Evolutionary conservation across 2,329 filamentous ascomycete species (phyloP).

Genomic region (Penicillium sp.): DNA sequence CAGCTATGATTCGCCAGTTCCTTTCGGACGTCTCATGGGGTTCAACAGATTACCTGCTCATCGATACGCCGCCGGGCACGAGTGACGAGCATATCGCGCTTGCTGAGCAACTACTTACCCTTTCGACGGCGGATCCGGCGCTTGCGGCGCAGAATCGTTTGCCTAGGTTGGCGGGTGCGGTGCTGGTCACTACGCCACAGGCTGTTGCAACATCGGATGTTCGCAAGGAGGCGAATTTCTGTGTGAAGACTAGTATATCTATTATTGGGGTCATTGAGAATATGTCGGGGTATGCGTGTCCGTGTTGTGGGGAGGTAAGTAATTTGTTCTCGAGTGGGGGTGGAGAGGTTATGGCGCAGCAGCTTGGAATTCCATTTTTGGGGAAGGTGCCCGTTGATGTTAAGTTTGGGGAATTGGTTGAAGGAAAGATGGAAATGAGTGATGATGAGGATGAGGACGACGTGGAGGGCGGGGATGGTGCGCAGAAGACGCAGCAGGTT

Average conservation of each 20-base stretch:
- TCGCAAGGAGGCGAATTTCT: conserved; percentile 92
- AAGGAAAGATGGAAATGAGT: conserved; percentile 51
- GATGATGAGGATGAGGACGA: conserved; percentile 28
- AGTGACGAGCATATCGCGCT: conserved; percentile 97
- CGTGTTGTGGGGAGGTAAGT: conserved; percentile 75
- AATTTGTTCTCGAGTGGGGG: conserved; percentile 92
- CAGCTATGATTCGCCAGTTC: conserved; percentile 97
- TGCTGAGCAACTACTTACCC: conserved; percentile 73
- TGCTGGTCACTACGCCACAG: conserved; percentile 94
- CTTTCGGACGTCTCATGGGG: conserved; percentile 87
- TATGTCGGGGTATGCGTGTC: conserved; percentile 64
- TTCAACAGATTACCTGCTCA: conserved; percentile 83
- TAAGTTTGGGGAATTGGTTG: conserved; percentile 83
- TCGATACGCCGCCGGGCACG: conserved; percentile 94
- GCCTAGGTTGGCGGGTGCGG: conserved; percentile 77
- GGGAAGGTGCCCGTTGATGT: conserved; percentile 90
- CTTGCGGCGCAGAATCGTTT: conserved; percentile 18
- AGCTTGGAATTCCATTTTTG: conserved; percentile 80
- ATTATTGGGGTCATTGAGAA: conserved; percentile 93
- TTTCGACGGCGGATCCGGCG: conserved; percentile 32
- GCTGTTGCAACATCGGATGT: conserved; percentile 92
- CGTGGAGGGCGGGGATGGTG: conserved; percentile 11
- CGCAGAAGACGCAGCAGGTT: background rate
- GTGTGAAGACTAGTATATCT: conserved; percentile 74
- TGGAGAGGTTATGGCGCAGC: conserved; percentile 81